Evolutionary conservation across 148 eudicot species (phyloP).

Genomic region (Tetragonia tetragonoides): DNA sequence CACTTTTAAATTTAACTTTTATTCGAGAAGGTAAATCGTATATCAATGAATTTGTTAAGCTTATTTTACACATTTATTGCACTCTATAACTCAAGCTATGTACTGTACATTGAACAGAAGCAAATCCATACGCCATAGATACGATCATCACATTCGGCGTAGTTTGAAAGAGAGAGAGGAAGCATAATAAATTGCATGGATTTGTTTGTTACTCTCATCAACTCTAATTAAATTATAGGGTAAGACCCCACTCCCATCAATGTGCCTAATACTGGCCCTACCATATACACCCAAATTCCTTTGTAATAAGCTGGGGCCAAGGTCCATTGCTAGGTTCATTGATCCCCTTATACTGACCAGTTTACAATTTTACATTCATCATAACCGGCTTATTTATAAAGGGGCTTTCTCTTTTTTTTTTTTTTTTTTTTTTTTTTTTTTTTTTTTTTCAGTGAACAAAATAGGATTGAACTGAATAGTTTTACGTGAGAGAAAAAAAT

Average conservation of each 20-base stretch:
- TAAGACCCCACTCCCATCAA: constrained; percentile 52
- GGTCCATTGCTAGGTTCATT: constrained; percentile 75
- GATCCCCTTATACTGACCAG: constrained; percentile 80
- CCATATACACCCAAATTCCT: constrained; percentile 59
- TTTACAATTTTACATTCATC: not conserved
- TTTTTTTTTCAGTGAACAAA: no score
- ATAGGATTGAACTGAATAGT: no score
- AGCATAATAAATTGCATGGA: constrained; percentile 27
- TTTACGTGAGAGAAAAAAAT: no score
- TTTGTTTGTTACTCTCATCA: constrained; percentile 28
- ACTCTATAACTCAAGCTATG: no score
- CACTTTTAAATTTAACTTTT: no score
- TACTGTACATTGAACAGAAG: no score
- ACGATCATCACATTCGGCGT: constrained; percentile 15
- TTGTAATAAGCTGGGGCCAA: constrained; percentile 68
- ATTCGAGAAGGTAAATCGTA: no score
- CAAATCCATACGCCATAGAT: not conserved
- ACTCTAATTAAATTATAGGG: constrained; percentile 46
- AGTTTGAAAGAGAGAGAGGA: constrained; percentile 27
- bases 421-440: no score
- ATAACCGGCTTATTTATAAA: not conserved
- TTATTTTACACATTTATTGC: no score
- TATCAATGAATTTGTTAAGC: no score
- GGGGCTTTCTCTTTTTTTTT: not conserved
- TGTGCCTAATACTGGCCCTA: constrained; percentile 57